phyloP scores from a whole-genome alignment of 768 basidiomycete species.

The Coprinopsis cinerea region DNA sequence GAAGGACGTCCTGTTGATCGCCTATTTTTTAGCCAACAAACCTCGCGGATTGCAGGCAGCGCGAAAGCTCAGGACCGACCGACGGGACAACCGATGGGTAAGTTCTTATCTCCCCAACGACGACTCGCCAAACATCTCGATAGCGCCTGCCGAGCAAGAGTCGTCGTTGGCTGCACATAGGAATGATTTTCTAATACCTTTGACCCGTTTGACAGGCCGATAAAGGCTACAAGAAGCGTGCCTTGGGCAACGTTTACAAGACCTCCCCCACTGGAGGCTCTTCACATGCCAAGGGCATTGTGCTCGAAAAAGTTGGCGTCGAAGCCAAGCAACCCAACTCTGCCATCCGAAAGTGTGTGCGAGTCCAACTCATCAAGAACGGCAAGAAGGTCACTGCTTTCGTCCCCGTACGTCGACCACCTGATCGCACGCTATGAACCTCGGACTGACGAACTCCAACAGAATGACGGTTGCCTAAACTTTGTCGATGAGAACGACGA shows the following conservation, averaged over 20 bases:
- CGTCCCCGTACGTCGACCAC: conserved; percentile 71
- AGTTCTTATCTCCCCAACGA: conserved; percentile 22
- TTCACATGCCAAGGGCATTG: conserved; percentile 99
- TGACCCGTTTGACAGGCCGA: conserved; percentile 62
- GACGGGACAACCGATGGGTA: conserved; percentile 97
- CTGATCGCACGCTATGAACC: background rate
- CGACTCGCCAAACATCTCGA: background rate
- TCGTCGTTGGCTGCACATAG: background rate
- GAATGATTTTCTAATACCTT: conserved; percentile 11
- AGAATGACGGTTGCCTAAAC: conserved; percentile 97
- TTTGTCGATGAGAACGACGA: conserved; percentile 99
- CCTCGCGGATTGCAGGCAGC: conserved; percentile 98
- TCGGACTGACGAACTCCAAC: conserved; percentile 4
- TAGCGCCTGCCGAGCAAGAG: no score
- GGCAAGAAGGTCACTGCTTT: conserved; percentile 99
- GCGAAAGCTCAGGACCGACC: conserved; percentile 92
- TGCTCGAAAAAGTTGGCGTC: conserved; percentile 99
- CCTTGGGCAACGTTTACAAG: conserved; percentile 98
- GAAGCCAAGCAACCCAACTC: conserved; percentile 99
- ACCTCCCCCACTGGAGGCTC: conserved; percentile 99
- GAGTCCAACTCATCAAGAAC: conserved; percentile 99
- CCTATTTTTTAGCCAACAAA: conserved; percentile 74
- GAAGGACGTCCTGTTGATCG: conserved; percentile 13
- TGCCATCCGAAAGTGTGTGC: conserved; percentile 99
- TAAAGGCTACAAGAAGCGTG: conserved; percentile 98